Conservation (phyloP, 1,284 basidiomycete genomes). For the Wallemia mellicola region DNA sequence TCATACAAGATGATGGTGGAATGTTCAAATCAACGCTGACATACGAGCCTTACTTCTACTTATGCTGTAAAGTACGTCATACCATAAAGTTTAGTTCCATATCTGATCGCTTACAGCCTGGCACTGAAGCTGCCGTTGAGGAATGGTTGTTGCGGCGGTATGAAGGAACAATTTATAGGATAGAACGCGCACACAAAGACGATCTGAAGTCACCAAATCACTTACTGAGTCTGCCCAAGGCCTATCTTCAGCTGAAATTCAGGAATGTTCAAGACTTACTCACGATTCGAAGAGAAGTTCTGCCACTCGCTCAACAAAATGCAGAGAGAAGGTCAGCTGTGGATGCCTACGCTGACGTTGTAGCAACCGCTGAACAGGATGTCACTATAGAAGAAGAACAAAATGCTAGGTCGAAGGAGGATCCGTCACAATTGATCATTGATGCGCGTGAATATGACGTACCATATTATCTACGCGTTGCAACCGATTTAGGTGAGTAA, state of each 20-base stretch:
- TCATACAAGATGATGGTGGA: slow-evolving; percentile 82
- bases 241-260: slow-evolving; percentile 70
- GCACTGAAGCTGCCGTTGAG: slow-evolving; percentile 68
- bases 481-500: slow-evolving; percentile 61
- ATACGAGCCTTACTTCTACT: slow-evolving; percentile 83
- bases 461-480: slow-evolving; percentile 86
- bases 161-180: slow-evolving; percentile 51
- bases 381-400: slow-evolving; percentile 14
- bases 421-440: slow-evolving; percentile 67
- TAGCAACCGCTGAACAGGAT: slow-evolving; percentile 32
- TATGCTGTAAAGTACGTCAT: slow-evolving; percentile 49
- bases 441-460: slow-evolving; percentile 93
- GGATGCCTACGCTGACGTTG: slow-evolving; percentile 94
- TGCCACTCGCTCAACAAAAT: slow-evolving; percentile 67
- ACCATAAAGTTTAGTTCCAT: slow-evolving; percentile 1
- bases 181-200: slow-evolving; percentile 60
- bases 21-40: slow-evolving; percentile 85
- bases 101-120: slow-evolving; percentile 22
- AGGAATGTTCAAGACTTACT: slow-evolving; percentile 78
- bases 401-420: slow-evolving; percentile 20
- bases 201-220: slow-evolving; percentile 91
- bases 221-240: slow-evolving; percentile 60
- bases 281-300: slow-evolving; percentile 52
- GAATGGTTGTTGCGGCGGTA: slow-evolving; percentile 88
- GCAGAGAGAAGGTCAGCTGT: slow-evolving; percentile 80